Base-by-base conservation (phyloP, 495 filamentous ascomycete species). In the Aspergillus nidulans region DNA sequence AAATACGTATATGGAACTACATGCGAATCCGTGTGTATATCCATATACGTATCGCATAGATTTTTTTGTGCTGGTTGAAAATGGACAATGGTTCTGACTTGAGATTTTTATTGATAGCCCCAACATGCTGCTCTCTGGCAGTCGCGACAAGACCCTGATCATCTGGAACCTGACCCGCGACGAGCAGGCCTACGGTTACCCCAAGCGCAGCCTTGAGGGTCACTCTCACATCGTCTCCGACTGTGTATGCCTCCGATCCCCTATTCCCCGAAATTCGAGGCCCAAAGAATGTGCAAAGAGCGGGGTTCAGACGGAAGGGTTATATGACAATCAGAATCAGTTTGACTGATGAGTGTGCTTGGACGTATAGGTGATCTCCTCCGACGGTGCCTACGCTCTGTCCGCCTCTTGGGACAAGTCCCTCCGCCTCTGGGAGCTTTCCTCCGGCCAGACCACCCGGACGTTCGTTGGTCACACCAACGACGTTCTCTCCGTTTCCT, bases 121-220 rank as follows among this genome's bases (percentile, higher is more conserved):
- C 69, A 97, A 99, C 84, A 99, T 99, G 95, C 91, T 99, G 70
- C 88, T 99, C 62, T 99, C 94, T 56, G 91, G 83, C 66, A 89
- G 84, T 76, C 90, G 94, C 75, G 94, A 99, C 85, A 96, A 97
- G 85, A 90, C 89, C 65, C 81, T 99, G 72, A 99, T 99, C 81
- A 92, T 99, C 85, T 99, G 94, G 94, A 95, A 96, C 87, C 86
- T 99, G 64, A 97, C 94, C 76, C 92, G 94, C 76, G 94, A 99
- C 75, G 94, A 97, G 78, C 84, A 87, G 74, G 84, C 86, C 67
- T 97, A 96, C 81, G 94, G 94, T 65, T 95, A 96, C 85, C 94
- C 94, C 69, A 97, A 97, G 85, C 88, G 94, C 76, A 90, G 87
- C 69, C 90, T 99, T 56, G 87, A 96, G 80, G 94, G 94, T 70